Percentiles rank a stretch among this genome's conserved stretches.
Evolutionary conservation across 495 filamentous ascomycete species (phyloP).

Genomic region (Tetracladium setigerum): DNA sequence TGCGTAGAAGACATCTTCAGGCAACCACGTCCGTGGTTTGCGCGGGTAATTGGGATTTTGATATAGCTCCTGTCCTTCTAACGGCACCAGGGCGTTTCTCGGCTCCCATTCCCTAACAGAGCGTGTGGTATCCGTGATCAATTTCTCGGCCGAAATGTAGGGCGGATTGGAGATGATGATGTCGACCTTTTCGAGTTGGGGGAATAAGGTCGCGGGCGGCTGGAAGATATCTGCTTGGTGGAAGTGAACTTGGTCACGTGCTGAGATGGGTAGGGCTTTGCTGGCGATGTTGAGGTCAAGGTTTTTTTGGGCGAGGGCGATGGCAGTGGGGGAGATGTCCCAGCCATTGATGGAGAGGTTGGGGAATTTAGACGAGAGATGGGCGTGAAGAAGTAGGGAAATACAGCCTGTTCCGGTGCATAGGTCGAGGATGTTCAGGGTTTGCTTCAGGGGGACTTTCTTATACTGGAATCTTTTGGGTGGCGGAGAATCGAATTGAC

Average conservation of each 20-base stretch:
- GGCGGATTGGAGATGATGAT: conserved; percentile 87
- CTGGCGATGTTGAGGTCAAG: conserved; percentile 37
- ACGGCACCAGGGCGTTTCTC: conserved; percentile 65
- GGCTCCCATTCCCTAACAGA: conserved; percentile 81
- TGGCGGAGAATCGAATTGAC: background rate
- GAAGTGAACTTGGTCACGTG: background rate
- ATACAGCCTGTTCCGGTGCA: conserved; percentile 94
- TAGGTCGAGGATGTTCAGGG: conserved; percentile 65
- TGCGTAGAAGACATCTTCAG: conserved; percentile 56
- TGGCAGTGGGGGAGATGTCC: conserved; percentile 54
- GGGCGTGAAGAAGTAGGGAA: conserved; percentile 58
- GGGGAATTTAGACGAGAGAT: conserved; percentile 30
- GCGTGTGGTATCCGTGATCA: conserved; percentile 48
- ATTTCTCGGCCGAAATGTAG: conserved; percentile 65
- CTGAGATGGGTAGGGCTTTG: too few relatives aligned
- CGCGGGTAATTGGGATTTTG: background rate
- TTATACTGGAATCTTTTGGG: too few relatives aligned
- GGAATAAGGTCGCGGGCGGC: too few relatives aligned
- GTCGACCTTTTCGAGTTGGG: conserved; percentile 31
- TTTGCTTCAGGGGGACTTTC: too few relatives aligned
- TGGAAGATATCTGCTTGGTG: conserved; percentile 3
- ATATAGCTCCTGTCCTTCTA: conserved; percentile 2
- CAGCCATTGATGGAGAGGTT: conserved; percentile 33
- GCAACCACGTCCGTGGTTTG: conserved; percentile 16
- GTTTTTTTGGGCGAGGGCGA: conserved; percentile 57